A percentile compares a stretch with the other conserved stretches of the same genome.
These are phyloP conservation scores for Przewalskia tangutica DNA, from an alignment of 257 asterid species.

Conservation along the genomic window DNA sequence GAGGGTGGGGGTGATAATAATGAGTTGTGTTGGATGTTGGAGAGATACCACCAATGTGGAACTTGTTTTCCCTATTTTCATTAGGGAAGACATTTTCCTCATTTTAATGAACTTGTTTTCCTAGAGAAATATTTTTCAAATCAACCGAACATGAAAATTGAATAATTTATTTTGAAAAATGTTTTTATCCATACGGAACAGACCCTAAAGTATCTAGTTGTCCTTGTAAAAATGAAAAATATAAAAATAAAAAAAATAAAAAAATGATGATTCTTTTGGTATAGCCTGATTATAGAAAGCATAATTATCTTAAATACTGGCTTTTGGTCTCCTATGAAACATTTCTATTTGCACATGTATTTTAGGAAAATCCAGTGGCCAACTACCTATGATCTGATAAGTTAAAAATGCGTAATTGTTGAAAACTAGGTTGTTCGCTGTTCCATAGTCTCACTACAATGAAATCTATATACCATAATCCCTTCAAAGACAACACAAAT, in stretches of 20 bases:
- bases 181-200: no score
- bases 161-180: no score
- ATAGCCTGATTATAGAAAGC: neutral
- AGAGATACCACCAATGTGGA: no score
- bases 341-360: neutral
- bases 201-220: neutral
- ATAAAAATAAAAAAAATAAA: no score
- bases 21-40: no score
- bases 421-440: neutral
- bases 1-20: no score
- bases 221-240: neutral
- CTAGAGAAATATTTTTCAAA: no score
- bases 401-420: neutral
- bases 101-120: no score
- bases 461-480: neutral
- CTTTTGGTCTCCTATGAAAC: neutral
- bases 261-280: no score
- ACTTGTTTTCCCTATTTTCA: no score
- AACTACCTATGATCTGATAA: neutral
- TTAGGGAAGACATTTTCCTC: no score
- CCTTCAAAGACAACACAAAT: neutral
- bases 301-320: neutral
- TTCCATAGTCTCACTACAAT: conserved; percentile 1
- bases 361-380: neutral
- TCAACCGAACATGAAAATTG: no score